Conservation (phyloP, 2,329 filamentous ascomycete species). For the Pestalotiopsis sp. region DNA sequence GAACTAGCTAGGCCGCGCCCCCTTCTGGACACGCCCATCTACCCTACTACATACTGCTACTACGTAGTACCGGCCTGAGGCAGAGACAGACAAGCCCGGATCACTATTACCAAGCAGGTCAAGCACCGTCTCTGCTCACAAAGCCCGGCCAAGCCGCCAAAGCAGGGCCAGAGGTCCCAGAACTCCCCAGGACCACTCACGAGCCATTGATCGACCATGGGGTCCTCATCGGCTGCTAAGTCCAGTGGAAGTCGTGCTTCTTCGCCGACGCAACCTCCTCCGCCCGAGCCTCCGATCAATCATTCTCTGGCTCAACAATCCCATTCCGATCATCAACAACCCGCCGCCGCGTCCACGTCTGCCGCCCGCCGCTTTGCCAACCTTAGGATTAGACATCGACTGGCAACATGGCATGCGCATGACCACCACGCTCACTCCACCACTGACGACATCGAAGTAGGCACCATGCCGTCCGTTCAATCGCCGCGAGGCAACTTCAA, state of each 20-base stretch:
- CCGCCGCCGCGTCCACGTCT: background rate
- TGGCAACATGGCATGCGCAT: slow-evolving; percentile 37
- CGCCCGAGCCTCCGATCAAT: slow-evolving; percentile 10
- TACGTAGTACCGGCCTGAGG: slow-evolving; percentile 9
- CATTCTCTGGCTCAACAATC: slow-evolving; percentile 3
- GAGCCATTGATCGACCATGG: slow-evolving; percentile 18
- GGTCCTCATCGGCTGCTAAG: slow-evolving; percentile 13
- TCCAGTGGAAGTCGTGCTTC: slow-evolving; percentile 13
- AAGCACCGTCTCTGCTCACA: slow-evolving; percentile 4
- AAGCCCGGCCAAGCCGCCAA: slow-evolving; percentile 2
- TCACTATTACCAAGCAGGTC: slow-evolving; percentile 10
- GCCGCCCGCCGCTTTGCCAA: slow-evolving; percentile 16
- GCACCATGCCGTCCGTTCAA: slow-evolving; percentile 56
- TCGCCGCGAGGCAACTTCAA: slow-evolving; percentile 62
- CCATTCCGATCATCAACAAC: slow-evolving; percentile 1
- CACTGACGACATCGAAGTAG: slow-evolving; percentile 10
- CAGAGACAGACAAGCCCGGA: background rate
- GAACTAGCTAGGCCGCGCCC: background rate
- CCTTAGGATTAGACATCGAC: slow-evolving; percentile 33
- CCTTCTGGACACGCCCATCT: background rate
- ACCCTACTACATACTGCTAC: background rate
- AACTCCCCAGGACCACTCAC: slow-evolving; percentile 7
- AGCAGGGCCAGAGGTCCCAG: slow-evolving; percentile 5
- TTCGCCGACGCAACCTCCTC: slow-evolving; percentile 15
- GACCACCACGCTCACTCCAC: slow-evolving; percentile 19